A percentile compares a stretch with the other conserved stretches of the same genome.
Conservation (phyloP, 768 basidiomycete species). For the Leccinum barrowsii region DNA sequence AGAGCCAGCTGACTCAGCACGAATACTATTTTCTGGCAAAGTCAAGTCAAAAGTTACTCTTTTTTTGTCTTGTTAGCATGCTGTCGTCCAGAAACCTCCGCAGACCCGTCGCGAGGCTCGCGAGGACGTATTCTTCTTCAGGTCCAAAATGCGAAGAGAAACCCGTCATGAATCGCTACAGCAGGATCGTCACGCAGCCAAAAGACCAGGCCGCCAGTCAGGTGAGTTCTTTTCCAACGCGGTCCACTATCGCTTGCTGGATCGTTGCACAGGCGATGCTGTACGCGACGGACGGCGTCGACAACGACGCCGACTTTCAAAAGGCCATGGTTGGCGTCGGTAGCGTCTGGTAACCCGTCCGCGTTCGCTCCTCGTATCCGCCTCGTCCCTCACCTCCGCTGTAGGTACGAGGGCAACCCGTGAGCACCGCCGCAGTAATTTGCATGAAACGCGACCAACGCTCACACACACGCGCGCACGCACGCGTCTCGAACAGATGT, state of each 20-base stretch:
- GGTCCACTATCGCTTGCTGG: not conserved
- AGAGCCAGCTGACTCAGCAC: conserved; percentile 16
- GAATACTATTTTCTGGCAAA: not conserved
- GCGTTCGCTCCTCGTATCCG: not conserved
- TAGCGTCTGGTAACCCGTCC: conserved; percentile 79
- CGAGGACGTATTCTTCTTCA: conserved; percentile 39
- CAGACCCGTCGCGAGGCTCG: conserved; percentile 12
- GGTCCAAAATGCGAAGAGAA: conserved; percentile 38
- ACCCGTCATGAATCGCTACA: conserved; percentile 64
- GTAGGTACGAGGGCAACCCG: conserved; percentile 99
- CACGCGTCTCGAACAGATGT: conserved; percentile 53
- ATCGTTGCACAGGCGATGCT: conserved; percentile 77
- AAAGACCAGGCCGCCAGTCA: conserved; percentile 97
- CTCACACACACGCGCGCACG: not conserved
- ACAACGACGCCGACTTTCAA: conserved; percentile 76
- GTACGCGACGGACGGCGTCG: conserved; percentile 95
- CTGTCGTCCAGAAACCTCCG: conserved; percentile 19
- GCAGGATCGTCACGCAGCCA: conserved; percentile 78
- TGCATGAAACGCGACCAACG: not conserved
- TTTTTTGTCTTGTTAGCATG: conserved; percentile 11
- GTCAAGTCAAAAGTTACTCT: not conserved
- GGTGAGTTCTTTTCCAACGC: conserved; percentile 36
- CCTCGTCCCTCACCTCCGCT: conserved; percentile 14
- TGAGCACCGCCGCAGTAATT: conserved; percentile 42
- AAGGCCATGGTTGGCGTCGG: conserved; percentile 98